Base-by-base conservation (phyloP, 495 filamentous ascomycete species). In the Xylaria telfairii region DNA sequence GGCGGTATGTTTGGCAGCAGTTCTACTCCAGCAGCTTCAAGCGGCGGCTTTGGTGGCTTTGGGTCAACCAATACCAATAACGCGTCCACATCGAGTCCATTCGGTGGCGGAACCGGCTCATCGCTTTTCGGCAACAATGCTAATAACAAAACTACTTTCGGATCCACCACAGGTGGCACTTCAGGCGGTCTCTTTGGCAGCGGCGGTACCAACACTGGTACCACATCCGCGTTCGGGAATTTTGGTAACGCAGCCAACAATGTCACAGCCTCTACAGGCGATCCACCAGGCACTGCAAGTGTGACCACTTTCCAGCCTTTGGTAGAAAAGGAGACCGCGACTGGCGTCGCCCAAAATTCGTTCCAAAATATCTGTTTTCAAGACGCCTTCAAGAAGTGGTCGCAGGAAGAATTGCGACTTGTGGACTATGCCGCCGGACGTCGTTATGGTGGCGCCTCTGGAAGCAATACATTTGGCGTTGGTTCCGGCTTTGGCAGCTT, bases 321-420 rank as follows among this genome's bases (percentile, higher is more conserved):
- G 47, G 83, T 85, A n/a, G 96, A 99, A 81, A 98, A 97, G 77
- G 96, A 99, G 73, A 76, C 76, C 19, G 83, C 82, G 62, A 80
- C 79, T 67, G 78, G 70, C 28, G 82, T 82, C 6, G 87, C 77
- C 41, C 83, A 85, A 53, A 93, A 92, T 76, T 87, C 92, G 30
- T 99, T 90, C 77, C 95, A 98, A 78, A 97, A 91, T 73, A 92
- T 99, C 71, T 88, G 89, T 17, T 96, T 97, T 73, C 91, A 92
- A 86, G 90, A 90, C 57, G 89, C 93, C 0, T 98, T 97, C 81
- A 89, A 88, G 77, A 94, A 94, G 71, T 97, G 89, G 80, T 97
- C 93, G 5, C 89, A 92, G 44, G 96, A 99, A 78, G 96, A 99
- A 80, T 81, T 99, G 56, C 89, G 96, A 76, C 79, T 97, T 67